These are phyloP conservation scores for Phytophthora ramorum DNA, from an alignment of 352 stramenopile genomes.

Conservation along the genomic window DNA sequence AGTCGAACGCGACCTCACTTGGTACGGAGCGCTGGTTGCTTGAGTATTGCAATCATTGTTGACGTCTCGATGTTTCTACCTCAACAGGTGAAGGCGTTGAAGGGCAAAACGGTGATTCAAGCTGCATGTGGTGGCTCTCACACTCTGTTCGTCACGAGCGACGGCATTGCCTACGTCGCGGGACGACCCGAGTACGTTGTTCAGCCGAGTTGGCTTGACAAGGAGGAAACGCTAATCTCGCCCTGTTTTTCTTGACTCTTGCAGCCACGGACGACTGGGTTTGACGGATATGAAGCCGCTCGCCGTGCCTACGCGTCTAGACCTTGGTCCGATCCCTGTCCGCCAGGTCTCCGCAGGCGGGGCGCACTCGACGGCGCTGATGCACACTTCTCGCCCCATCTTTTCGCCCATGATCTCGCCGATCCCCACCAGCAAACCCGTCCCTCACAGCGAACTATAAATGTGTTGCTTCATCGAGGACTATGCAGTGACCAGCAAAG, in stretches of 20 bases:
- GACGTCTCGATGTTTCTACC: constrained; percentile 8
- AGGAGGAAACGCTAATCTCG: constrained; percentile 1
- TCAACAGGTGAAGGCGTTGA: constrained; percentile 64
- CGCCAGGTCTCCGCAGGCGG: constrained; percentile 77
- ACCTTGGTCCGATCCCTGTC: constrained; percentile 65
- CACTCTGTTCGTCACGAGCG: constrained; percentile 88
- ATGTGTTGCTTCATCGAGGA: not conserved
- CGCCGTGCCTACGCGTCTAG: constrained; percentile 55
- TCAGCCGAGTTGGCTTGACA: not conserved
- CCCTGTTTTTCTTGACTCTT: constrained; percentile 6
- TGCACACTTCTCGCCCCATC: constrained; percentile 65
- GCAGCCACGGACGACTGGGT: constrained; percentile 74
- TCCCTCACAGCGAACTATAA: constrained; percentile 39
- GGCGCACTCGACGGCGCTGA: constrained; percentile 74
- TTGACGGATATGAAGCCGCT: constrained; percentile 62
- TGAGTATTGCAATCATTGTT: constrained; percentile 4
- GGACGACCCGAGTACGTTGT: constrained; percentile 82
- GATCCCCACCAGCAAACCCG: constrained; percentile 30
- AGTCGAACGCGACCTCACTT: constrained; percentile 72
- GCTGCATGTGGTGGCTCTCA: constrained; percentile 83
- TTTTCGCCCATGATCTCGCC: constrained; percentile 72
- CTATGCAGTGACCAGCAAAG: not conserved
- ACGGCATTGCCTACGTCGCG: constrained; percentile 86
- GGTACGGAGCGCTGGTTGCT: constrained; percentile 31
- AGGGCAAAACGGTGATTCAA: constrained; percentile 70